Conservation (phyloP, 257 asterid genomes). For the Solanum corneliomulleri region DNA sequence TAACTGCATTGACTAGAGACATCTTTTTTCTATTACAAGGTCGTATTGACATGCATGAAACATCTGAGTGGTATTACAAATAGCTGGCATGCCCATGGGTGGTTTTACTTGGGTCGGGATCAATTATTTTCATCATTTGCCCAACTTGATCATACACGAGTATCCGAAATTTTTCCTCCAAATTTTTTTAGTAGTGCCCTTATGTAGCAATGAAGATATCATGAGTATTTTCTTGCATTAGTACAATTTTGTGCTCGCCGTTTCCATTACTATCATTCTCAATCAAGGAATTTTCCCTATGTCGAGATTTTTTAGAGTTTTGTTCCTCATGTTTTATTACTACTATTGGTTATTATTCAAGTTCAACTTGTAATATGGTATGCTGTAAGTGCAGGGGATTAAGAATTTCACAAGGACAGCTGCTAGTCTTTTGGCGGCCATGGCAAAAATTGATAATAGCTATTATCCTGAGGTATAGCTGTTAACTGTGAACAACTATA, state of each 20-base stretch:
- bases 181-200: not conserved
- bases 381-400: conserved; percentile 49
- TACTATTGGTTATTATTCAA: not conserved
- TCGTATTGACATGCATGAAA: not conserved
- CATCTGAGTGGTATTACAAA: not conserved
- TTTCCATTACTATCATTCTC: not conserved
- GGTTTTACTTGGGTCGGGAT: not conserved
- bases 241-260: not conserved
- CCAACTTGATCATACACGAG: not conserved
- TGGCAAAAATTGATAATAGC: conserved; percentile 66
- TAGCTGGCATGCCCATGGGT: not conserved
- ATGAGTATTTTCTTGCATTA: not conserved
- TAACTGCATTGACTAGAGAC: not conserved
- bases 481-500: not conserved
- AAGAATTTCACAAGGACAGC: conserved; percentile 74
- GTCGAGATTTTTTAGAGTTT: not conserved
- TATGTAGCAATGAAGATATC: not conserved
- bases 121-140: not conserved
- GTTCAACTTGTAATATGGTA: not conserved
- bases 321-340: not conserved
- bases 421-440: conserved; percentile 63
- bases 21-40: not conserved
- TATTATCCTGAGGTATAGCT: conserved; percentile 85
- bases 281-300: not conserved
- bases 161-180: not conserved